Evolutionary conservation across 371 early-diverging fungal genomes (phyloP), one percentile per base, ranked within the genome.

Genomic region (Mortierella sp.): DNA sequence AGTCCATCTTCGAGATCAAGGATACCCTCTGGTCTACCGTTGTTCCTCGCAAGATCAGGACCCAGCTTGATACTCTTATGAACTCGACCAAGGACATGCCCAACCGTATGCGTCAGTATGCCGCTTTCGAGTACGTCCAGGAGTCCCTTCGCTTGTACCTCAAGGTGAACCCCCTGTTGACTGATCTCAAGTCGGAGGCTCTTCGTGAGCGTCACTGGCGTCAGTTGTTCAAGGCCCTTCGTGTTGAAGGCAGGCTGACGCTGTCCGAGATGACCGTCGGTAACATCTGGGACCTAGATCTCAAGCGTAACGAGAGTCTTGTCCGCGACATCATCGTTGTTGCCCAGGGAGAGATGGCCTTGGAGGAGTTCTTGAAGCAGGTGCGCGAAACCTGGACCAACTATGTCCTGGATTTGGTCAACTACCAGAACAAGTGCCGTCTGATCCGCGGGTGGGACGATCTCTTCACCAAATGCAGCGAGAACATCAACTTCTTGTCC

Each of bases 291-390:
- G 97, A 97, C 86, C 91, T 97, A 75, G 97, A 98, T 85, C 90
- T 99, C 76, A 91, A 91, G 76, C 95, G 95, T 75, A 96, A 98
- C 84, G 99, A 99, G 87, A 85, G 91, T 54, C 84, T 90, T 7
- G 91, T 98, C 35, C 94, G 94, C 56, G 98, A 98, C 44, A 95
- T 98, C 35, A 94, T 99, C 60, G 90, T 94, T 24, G 94, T 94
- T 58, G 99, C 99, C 6, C 97, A 98, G 88, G 99, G 99, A 84
- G 99, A 99, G 91, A 98, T 99, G 98, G 99, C 98, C 3, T 90
- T 99, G 55, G 99, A 99, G 88, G 98, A 98, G 88, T 99, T 97
- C 92, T 91, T 99, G 91, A 95, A 95, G 79, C 97, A 97, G 81
- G 94, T 96, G 58, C 93, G 93, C 88, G 98, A 98, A 86, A 96